Evolutionary conservation across 2,329 filamentous ascomycete genomes (phyloP).

Genomic region (Pseudogymnoascus sp.): DNA sequence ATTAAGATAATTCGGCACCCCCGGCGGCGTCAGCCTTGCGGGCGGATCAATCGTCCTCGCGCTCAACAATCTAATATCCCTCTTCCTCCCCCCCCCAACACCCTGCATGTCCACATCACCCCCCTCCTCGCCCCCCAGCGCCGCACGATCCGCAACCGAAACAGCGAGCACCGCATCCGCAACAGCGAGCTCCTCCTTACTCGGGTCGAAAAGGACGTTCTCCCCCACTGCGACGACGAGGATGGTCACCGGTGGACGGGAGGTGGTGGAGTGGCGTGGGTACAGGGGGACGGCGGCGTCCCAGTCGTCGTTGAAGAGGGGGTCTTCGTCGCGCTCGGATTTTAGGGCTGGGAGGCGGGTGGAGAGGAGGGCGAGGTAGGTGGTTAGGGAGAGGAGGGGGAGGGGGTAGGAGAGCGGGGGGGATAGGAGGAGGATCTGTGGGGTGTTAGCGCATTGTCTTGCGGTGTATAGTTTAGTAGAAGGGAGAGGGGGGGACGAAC

Average conservation of each 20-base stretch:
- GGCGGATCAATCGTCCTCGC: constrained; percentile 68
- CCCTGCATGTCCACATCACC: constrained; percentile 33
- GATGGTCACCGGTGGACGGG: constrained; percentile 76
- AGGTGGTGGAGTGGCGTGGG: constrained; percentile 21
- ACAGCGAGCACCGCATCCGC: constrained; percentile 84
- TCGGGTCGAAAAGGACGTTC: constrained; percentile 91
- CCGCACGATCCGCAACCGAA: constrained; percentile 51
- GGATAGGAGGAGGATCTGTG: constrained; percentile 83
- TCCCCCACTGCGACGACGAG: constrained; percentile 78
- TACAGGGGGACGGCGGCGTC: constrained; percentile 73
- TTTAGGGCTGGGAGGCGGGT: constrained; percentile 77
- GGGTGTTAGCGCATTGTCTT: constrained; percentile 1
- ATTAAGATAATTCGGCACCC: constrained; percentile 56
- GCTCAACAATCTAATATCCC: constrained; percentile 51
- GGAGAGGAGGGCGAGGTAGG: constrained; percentile 83
- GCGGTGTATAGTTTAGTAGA: too few relatives aligned
- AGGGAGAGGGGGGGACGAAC: constrained; percentile 43
- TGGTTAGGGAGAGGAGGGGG: constrained; percentile 83
- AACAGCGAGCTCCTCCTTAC: constrained; percentile 82
- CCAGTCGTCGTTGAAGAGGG: constrained; percentile 98
- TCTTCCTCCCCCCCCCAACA: constrained; percentile 20
- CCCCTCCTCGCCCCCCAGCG: constrained; percentile 15
- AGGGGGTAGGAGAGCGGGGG: constrained; percentile 87
- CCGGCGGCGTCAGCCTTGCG: constrained; percentile 62
- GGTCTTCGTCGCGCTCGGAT: constrained; percentile 89